Conservation (phyloP, 148 eudicot genomes). For the Limonium bicolor region DNA sequence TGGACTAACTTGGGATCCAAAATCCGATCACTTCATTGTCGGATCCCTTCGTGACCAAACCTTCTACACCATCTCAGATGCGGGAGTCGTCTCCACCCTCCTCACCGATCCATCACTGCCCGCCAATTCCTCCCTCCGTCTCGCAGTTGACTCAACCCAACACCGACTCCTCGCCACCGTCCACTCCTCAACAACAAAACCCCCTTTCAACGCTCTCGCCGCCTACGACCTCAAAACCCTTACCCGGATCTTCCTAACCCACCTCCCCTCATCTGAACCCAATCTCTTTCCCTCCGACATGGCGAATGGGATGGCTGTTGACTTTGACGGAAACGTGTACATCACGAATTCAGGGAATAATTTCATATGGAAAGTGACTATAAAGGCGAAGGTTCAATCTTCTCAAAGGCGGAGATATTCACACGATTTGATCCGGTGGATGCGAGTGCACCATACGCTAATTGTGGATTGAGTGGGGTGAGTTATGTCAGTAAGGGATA, state of each 20-base stretch:
- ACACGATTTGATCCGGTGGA: conserved; percentile 18
- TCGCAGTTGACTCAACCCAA: conserved; percentile 29
- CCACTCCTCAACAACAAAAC: conserved; percentile 11
- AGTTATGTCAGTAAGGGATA: conserved; percentile 41
- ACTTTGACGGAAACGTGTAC: conserved; percentile 63
- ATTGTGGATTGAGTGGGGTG: conserved; percentile 63
- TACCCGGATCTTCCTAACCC: conserved; percentile 40
- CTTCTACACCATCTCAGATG: conserved; percentile 54
- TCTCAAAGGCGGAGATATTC: conserved; percentile 42
- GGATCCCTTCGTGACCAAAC: conserved; percentile 30
- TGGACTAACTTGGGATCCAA: conserved; percentile 51
- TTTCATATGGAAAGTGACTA: conserved; percentile 46
- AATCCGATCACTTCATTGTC: conserved; percentile 54
- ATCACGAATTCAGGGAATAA: conserved; percentile 60
- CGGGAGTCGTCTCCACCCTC: conserved; percentile 50
- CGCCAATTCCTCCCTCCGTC: conserved; percentile 33
- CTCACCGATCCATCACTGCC: conserved; percentile 29
- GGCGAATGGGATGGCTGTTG: conserved; percentile 62
- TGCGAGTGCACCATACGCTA: conserved; percentile 13
- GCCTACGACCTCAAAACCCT: conserved; percentile 41
- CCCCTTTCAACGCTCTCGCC: conserved; percentile 37
- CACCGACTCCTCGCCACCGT: conserved; percentile 60
- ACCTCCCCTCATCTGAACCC: conserved; percentile 13
- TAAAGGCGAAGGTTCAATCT: conserved; percentile 30
- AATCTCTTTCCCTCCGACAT: conserved; percentile 9